A percentile compares a stretch with the other conserved stretches of the same genome.
phyloP scores from a whole-genome alignment of 331 rosid genomes.

The Erythrophleum ivorense region DNA sequence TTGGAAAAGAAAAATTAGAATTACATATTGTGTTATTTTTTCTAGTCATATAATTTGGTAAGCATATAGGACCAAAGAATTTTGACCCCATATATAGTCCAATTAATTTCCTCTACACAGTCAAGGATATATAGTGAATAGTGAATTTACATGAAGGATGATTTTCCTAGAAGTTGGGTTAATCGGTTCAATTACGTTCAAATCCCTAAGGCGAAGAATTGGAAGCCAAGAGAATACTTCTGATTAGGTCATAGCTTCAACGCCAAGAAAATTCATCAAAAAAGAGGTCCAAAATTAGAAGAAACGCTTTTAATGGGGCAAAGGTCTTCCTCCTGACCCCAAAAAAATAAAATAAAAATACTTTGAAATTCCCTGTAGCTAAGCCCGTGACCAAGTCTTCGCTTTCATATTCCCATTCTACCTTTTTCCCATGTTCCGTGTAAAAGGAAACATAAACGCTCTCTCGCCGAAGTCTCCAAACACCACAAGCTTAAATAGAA shows the following conservation, averaged over 20 bases:
- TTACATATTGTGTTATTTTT: neutral
- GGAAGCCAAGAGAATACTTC: neutral
- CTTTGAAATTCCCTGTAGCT: slow-evolving; percentile 47
- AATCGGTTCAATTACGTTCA: neutral
- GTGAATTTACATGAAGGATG: neutral
- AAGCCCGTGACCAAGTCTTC: slow-evolving; percentile 69
- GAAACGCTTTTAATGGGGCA: slow-evolving; percentile 45
- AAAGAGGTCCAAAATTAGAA: slow-evolving; percentile 29
- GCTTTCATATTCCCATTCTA: neutral
- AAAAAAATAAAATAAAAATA: neutral
- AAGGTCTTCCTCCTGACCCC: slow-evolving; percentile 62
- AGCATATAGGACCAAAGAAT: slow-evolving; percentile 5
- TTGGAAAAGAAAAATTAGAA: too few species aligned
- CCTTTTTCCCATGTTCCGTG: slow-evolving; percentile 44
- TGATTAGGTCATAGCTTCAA: slow-evolving; percentile 37
- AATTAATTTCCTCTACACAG: neutral
- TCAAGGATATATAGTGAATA: neutral
- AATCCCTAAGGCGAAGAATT: neutral
- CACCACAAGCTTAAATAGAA: slow-evolving; percentile 34
- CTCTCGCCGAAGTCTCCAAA: neutral
- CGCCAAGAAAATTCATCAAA: slow-evolving; percentile 35
- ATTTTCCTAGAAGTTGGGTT: slow-evolving; percentile 20
- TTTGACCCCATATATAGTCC: neutral
- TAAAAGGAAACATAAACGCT: slow-evolving; percentile 36
- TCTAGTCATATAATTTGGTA: neutral